Base-by-base conservation (phyloP, 768 basidiomycete species). In the Amyloporia xantha region DNA sequence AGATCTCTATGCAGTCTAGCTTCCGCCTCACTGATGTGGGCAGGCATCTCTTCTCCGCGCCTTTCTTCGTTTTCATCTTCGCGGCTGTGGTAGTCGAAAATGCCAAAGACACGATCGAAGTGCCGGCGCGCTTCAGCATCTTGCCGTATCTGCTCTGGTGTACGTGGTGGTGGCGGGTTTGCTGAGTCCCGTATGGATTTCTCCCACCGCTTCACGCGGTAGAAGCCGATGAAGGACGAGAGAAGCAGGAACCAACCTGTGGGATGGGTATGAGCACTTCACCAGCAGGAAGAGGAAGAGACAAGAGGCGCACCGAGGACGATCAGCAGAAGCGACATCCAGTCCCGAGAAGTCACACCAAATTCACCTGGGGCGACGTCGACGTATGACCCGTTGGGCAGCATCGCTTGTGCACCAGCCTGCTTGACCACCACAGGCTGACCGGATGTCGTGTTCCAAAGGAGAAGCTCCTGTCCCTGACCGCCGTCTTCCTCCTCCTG, bases 271-370 rank as follows among this genome's bases (percentile, higher is more conserved):
- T 33, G 30, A 33, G 30, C 30, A 33, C 9, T 15, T 7, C 30
- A 15, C 30, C 9, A 33, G 7, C 30, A 33, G 30, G 30, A 33
- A 33, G 7, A 33, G 12, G 30, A 46, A 3, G 41, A 37, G 26
- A 24, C n/a, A 41, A 41, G 20, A 27, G 17, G 57, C 72, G 45
- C 41, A 84, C 85, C 94, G 39, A 93, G 58, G 1, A 86, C 89
- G 87, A 98, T 95, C 61, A 97, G 76, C 47, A 94, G 65, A 69
- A 96, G 92, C 2, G 91, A 84, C 38, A 97, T 66, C 91, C 91
- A 96, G 53, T 95, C 92, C 54, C 77, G 81, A 5, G 90, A 82
- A 1, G 77, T 64, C 2, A 78, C 55, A 2, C 62, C 68, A 23
- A 15, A 40, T 2, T 48, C 38, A 2, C 12, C 44, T 15, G 30